Conservation (phyloP, 306 rosid genomes). For the Rubus parviflorus region DNA sequence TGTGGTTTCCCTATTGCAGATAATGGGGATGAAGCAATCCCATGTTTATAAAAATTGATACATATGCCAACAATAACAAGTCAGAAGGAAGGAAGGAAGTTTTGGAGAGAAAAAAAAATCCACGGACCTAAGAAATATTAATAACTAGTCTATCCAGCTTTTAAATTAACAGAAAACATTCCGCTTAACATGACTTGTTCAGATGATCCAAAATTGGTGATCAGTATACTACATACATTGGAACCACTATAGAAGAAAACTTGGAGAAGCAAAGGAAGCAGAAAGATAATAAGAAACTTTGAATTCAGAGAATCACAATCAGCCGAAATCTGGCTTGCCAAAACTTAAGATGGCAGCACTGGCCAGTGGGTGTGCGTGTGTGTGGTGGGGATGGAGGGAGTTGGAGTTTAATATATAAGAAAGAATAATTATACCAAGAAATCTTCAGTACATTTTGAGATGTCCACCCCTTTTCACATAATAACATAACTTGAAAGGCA, state of each 20-base stretch:
- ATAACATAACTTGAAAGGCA: constrained; percentile 10
- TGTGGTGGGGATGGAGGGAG: neutral
- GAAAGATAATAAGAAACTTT: neutral
- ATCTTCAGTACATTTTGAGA: neutral
- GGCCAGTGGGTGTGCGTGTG: neutral
- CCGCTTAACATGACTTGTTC: neutral
- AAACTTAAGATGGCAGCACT: constrained; percentile 10
- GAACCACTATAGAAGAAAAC: neutral
- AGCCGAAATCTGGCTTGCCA: neutral
- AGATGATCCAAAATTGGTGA: neutral
- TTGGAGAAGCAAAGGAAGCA: neutral
- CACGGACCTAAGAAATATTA: neutral
- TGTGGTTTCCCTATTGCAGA: neutral
- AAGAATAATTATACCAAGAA: neutral
- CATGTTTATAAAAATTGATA: neutral
- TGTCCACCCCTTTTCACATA: constrained; percentile 4
- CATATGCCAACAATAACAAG: constrained; percentile 4
- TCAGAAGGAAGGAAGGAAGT: neutral
- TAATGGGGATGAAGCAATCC: neutral
- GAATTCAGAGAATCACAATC: neutral
- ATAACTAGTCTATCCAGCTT: neutral
- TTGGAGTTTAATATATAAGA: neutral
- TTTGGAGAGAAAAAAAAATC: neutral
- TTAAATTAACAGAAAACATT: neutral
- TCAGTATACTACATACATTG: neutral